Base-by-base conservation (phyloP, 805 yeast species). In the Sugiyamaella qingdaonensis region DNA sequence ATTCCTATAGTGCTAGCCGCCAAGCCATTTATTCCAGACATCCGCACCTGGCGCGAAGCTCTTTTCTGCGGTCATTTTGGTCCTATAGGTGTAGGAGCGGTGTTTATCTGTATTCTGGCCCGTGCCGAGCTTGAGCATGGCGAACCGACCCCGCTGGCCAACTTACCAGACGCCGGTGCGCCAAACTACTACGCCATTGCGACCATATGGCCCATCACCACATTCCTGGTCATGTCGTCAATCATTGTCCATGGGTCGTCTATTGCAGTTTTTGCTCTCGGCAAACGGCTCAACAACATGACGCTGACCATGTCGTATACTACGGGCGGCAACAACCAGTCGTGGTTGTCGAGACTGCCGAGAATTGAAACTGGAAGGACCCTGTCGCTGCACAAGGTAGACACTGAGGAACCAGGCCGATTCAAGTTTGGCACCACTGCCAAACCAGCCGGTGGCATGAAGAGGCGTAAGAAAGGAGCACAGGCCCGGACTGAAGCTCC, bases 41-140 rank as follows among this genome's bases (percentile, higher is more conserved):
- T 90, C 37, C 84, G 88, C 62, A 79, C 88, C 10, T 90, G 97
- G 96, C 81, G 96, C 67, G 97, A 90, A 68, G 97, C 97, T 0
- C 66, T 90, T 2, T 91, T 91, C 68, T 88, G 95, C 67, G 97
- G 97, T 18, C 96, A 90, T 71, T 90, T 91, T 68, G 97, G 97
- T 14, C 97, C 97, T 1, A 88, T 91, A 64, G 97, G 97, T 46
- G 97, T 90, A 19, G 96, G 97, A 54, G 96, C 96, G 1, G 76
- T 90, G 7, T 89, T 87, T 68, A 92, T 94, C 41, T 84, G 88
- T 4, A 83, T 90, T 48, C 73, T 89, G 57, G 88, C 95, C 0
- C 79, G 92, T 56, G 79, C 82, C 9, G 86, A 84, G 56, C 70
- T 86, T 50, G 95, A 88, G 64, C 73, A 78, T 19, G 71, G 65